Base-by-base conservation (phyloP, 163 green algal species). In the Picocystis sp. region DNA sequence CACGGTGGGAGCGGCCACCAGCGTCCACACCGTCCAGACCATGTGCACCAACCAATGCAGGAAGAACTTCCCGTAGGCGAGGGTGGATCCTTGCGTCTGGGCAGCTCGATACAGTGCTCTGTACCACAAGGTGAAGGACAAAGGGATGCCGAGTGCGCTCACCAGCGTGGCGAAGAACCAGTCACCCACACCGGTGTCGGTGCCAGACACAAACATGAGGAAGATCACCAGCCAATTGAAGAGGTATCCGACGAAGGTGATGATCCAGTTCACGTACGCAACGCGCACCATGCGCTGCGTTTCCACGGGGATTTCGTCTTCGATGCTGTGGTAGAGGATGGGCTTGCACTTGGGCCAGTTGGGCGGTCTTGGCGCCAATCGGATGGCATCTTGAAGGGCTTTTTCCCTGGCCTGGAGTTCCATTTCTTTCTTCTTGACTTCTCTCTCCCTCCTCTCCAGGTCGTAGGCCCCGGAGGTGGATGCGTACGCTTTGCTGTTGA, bases 261-360 rank as follows among this genome's bases (percentile, higher is more conserved):
- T 19, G 12, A 57, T 47, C 51, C 51, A 57, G 24, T 9, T 45
- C 34, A 45, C 45, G 24, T 57, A 57, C 5, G 22, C 51, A 10
- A 35, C 51, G 22, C 33, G 25, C 11, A 29, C 25, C 15, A 57
- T 23, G 34, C 34, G 24, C 22, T 57, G 24, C 12, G 45, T 47
- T 19, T 29, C 34, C 22, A 22, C 22, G 51, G 51, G 51, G 24
- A 57, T 57, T 12, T 57, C 51, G 17, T 29, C 51, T 21, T 11
- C 14, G 22, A 57, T 57, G 24, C 23, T 23, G 51, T 57, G 51
- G 51, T 57, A 57, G 12, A 57, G 11, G 22, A 57, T 57, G 14
- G 51, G 51, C 22, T 50, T 47, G 51, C 51, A 57, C 24, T 22
- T 47, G 14, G 51, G 51, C 51, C 51, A 50, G 44, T 50, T 50